phyloP scores from a whole-genome alignment of 352 stramenopile genomes.

The Halophytophthora polymorphica region DNA sequence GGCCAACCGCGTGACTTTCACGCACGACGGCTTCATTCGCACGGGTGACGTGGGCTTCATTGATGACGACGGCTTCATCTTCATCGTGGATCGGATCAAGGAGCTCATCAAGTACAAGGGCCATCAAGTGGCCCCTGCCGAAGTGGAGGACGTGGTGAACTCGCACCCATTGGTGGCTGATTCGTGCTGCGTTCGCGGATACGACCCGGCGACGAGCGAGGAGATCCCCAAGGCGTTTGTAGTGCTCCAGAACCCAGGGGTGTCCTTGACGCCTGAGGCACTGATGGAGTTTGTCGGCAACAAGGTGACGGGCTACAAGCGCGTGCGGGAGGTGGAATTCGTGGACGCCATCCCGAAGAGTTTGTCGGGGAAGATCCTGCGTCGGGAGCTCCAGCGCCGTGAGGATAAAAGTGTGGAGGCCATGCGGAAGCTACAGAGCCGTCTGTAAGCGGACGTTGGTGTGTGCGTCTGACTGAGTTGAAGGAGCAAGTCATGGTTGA shows the following conservation, averaged over 20 bases:
- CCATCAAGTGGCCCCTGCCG: constrained; percentile 88
- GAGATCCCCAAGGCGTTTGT: constrained; percentile 89
- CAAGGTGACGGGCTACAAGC: constrained; percentile 85
- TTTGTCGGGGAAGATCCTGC: constrained; percentile 87
- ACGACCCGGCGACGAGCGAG: constrained; percentile 74
- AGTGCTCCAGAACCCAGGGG: constrained; percentile 52
- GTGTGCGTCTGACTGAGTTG: not conserved
- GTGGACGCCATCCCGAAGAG: constrained; percentile 85
- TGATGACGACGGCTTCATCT: constrained; percentile 89
- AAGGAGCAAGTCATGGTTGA: not conserved
- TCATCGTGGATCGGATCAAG: constrained; percentile 91
- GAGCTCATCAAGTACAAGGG: constrained; percentile 95
- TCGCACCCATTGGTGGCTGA: constrained; percentile 76
- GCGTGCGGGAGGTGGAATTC: constrained; percentile 84
- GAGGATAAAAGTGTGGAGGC: constrained; percentile 32
- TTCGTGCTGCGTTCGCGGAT: constrained; percentile 53
- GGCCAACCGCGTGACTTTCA: constrained; percentile 73
- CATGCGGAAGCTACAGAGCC: constrained; percentile 7
- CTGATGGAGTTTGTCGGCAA: constrained; percentile 71
- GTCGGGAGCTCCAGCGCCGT: constrained; percentile 64
- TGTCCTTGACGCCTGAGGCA: constrained; percentile 6
- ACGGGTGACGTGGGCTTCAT: constrained; percentile 90
- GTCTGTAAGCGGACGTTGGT: too few relatives aligned
- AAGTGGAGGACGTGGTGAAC: constrained; percentile 89
- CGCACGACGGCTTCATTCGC: constrained; percentile 69